These are phyloP conservation scores for Cytospora piceae DNA, from an alignment of 2,329 filamentous ascomycete genomes.

Conservation along the genomic window DNA sequence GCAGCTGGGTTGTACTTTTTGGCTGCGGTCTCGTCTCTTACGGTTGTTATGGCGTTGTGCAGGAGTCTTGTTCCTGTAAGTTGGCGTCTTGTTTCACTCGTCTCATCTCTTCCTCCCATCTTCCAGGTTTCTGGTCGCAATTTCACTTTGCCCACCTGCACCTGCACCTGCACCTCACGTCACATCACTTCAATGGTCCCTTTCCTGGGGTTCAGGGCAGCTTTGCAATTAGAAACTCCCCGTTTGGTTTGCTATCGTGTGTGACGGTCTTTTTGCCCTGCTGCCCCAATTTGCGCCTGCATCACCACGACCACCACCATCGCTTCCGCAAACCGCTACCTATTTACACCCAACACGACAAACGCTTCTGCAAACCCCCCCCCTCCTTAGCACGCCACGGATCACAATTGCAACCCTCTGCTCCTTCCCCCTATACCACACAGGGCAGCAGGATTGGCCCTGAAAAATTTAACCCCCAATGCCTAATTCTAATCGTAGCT, in stretches of 20 bases:
- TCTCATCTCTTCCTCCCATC: conserved; percentile 9
- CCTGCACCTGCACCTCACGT: too few relatives aligned
- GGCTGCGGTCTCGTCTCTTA: conserved; percentile 15
- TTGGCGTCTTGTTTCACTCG: conserved; percentile 29
- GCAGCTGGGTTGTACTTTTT: conserved; percentile 10
- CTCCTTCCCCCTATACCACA: neutral
- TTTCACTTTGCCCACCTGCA: neutral
- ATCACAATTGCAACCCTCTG: neutral
- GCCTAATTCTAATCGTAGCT: conserved; percentile 21
- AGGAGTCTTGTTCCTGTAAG: conserved; percentile 29
- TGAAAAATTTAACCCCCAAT: conserved; percentile 1
- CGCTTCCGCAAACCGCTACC: neutral
- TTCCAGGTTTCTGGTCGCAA: conserved; percentile 7
- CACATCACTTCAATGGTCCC: neutral
- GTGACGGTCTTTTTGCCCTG: conserved; percentile 1
- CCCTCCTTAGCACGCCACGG: neutral
- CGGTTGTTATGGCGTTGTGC: conserved; percentile 29
- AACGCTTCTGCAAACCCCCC: neutral
- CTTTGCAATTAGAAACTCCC: conserved; percentile 7
- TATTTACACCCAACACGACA: neutral
- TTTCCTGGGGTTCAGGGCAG: neutral
- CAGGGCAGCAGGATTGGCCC: neutral
- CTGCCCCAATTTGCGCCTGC: neutral
- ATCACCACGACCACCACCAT: neutral
- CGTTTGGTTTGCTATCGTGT: conserved; percentile 12